Conservation (phyloP, 768 basidiomycete species). For the Psilocybe sp. region DNA sequence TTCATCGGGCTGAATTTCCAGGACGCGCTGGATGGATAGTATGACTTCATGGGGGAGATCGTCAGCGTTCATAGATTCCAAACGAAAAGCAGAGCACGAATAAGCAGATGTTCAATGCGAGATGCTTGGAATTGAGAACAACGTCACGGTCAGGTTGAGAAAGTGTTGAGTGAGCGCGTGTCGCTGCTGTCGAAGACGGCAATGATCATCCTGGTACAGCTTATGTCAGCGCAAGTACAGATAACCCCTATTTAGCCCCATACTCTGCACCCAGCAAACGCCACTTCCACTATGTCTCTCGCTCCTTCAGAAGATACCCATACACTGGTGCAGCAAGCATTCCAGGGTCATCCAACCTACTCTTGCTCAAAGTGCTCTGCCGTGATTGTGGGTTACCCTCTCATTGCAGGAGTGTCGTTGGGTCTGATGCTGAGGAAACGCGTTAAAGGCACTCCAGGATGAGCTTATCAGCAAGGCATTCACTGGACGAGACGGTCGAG, state of each 20-base stretch:
- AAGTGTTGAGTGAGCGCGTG: too few relatives aligned
- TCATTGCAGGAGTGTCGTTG: not conserved
- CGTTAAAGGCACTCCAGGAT: conserved; percentile 68
- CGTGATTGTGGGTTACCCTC: conserved; percentile 51
- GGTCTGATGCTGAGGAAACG: not conserved
- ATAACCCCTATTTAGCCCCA: too few relatives aligned
- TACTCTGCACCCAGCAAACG: too few relatives aligned
- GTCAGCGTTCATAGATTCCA: conserved; percentile 32
- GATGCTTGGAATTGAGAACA: too few relatives aligned
- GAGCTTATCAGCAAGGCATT: conserved; percentile 85
- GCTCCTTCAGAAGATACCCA: conserved; percentile 41
- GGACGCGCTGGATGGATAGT: conserved; percentile 66
- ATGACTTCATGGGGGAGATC: conserved; percentile 67
- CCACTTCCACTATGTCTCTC: conserved; percentile 2
- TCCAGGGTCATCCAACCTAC: conserved; percentile 64
- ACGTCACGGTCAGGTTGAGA: too few relatives aligned
- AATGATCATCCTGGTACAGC: too few relatives aligned
- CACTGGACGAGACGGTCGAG: conserved; percentile 78
- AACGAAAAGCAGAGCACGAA: too few relatives aligned
- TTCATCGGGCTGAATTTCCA: conserved; percentile 48
- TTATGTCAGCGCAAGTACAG: too few relatives aligned
- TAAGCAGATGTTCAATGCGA: too few relatives aligned
- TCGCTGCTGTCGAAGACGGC: too few relatives aligned
- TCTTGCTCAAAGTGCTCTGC: conserved; percentile 70
- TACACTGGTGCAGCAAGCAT: conserved; percentile 58